These are phyloP conservation scores for Yarrowia alimentaria DNA, from an alignment of 805 yeast species.

Conservation along the genomic window DNA sequence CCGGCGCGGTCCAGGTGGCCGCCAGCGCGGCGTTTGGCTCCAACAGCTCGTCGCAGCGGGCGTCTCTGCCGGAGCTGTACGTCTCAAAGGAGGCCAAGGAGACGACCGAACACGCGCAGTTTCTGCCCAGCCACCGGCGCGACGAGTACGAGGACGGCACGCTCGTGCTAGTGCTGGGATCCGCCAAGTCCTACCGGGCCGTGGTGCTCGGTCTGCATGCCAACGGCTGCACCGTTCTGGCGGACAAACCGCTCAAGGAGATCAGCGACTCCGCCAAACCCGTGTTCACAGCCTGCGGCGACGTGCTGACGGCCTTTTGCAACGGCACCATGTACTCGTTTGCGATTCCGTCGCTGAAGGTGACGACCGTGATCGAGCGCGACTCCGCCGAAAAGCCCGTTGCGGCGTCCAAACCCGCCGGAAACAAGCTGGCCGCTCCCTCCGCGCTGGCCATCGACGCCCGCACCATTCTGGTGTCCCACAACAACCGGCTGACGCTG, in stretches of 20 bases:
- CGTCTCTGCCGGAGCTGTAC: too few relatives aligned
- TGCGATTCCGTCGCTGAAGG: constrained; percentile 22
- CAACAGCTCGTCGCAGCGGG: too few relatives aligned
- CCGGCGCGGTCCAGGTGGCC: constrained; percentile 17
- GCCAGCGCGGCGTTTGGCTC: too few relatives aligned
- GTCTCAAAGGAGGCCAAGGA: too few relatives aligned
- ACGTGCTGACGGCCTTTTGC: constrained; percentile 9
- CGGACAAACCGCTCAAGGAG: constrained; percentile 19
- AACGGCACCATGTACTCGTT: constrained; percentile 23
- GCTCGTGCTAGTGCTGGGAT: constrained; percentile 13
- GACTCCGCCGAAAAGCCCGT: too few relatives aligned
- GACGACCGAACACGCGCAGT: constrained; percentile 20
- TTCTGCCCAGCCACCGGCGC: constrained; percentile 11
- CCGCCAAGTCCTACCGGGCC: constrained; percentile 14
- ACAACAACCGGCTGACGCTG: constrained; percentile 39
- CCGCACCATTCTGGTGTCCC: constrained; percentile 36
- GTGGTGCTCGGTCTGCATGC: constrained; percentile 17
- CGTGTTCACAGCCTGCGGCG: constrained; percentile 10
- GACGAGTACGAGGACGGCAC: constrained; percentile 21
- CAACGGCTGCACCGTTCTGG: constrained; percentile 19
- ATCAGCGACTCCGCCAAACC: constrained; percentile 10
- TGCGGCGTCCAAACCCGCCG: too few relatives aligned
- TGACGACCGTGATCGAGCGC: constrained; percentile 25
- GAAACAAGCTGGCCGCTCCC: constrained; percentile 27
- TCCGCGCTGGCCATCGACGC: constrained; percentile 35